Conservation (phyloP, 192 early-diverging fungal genomes). For the Backusella australiensis region DNA sequence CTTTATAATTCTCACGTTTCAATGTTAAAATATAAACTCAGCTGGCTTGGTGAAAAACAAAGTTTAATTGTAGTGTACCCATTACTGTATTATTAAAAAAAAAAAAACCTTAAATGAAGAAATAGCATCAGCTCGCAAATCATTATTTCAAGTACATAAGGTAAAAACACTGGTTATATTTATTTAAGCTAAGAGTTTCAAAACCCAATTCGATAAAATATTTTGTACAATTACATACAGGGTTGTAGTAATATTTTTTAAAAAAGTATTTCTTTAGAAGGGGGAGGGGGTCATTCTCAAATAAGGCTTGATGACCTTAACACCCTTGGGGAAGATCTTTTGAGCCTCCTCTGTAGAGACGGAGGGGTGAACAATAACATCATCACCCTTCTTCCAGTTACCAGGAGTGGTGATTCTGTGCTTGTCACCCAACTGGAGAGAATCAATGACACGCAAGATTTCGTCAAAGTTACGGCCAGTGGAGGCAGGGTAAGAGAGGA, state of each 20-base stretch:
- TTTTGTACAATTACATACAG: not conserved
- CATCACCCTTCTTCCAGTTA: constrained; percentile 85
- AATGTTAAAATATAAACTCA: not conserved
- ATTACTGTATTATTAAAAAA: not conserved
- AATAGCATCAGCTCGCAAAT: not conserved
- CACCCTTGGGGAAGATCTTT: constrained; percentile 75
- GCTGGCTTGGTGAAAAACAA: not conserved
- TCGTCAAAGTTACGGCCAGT: constrained; percentile 96
- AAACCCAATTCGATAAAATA: not conserved
- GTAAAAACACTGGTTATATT: not conserved
- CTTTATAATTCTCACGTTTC: not conserved
- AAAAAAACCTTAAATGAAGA: not conserved
- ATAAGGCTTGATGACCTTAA: constrained; percentile 81
- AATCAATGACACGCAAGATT: constrained; percentile 91
- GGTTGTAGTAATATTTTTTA: constrained; percentile 4
- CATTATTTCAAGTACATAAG: not conserved
- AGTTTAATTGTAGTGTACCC: not conserved
- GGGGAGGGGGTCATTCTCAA: constrained; percentile 65
- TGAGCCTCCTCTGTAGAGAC: constrained; percentile 83
- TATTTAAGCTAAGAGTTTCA: not conserved
- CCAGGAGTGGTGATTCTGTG: constrained; percentile 92
- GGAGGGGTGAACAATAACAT: constrained; percentile 90
- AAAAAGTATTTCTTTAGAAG: constrained; percentile 23
- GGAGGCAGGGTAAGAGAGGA: constrained; percentile 91
- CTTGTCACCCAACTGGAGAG: constrained; percentile 87